Evolutionary conservation across 2,329 filamentous ascomycete genomes (phyloP), one percentile per base, ranked within the genome.

Genomic region (Claviceps sp.): DNA sequence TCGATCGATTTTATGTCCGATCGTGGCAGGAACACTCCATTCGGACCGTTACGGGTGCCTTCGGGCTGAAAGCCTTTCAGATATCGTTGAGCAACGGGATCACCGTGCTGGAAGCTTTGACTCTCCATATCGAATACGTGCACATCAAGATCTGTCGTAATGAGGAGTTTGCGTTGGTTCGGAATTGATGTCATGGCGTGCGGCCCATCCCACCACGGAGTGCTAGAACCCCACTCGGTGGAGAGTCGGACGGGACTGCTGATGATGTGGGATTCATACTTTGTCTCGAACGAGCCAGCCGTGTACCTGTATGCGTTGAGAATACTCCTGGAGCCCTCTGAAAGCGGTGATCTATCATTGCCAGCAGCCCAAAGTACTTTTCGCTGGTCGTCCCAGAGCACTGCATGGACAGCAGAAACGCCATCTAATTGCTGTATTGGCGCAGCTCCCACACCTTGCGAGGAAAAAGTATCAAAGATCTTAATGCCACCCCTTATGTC

Each of bases 181-280:
- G 50, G 50, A 14, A 49, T 37, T 11, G 7, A 11, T 8, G 30
- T 46, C 34, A 49, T 11, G 24, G 38, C 40, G 42, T 52, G 50
- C 8, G n/a, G 22, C 9, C 50, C 50, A 30, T 52, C 46, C 50
- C 50, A 52, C 50, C 50, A 52, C 37, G 2, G 7, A n/a, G 45
- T 44, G 16, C 18, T 18, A 40, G 8, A 20, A 30, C 43, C 43
- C 50, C 50, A 52, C 44, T 52, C 50, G 16, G 50, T 38, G 11
- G 45, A 43, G 45, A 52, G 50, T 5, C 13, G 38, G 4, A 16
- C 26, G 8, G 50, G 22, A 5, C 16, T 9, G 40, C 24, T 42
- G 14, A 52, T 42, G 20, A 30, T 43, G 16, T 41, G 9, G 6
- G 38, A 18, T 13, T 42, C 45, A 11, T 40, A 14, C n/a, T 34